Evolutionary conservation across 2,329 filamentous ascomycete species (phyloP).

Genomic region (Acephala macrosclerotiorum): DNA sequence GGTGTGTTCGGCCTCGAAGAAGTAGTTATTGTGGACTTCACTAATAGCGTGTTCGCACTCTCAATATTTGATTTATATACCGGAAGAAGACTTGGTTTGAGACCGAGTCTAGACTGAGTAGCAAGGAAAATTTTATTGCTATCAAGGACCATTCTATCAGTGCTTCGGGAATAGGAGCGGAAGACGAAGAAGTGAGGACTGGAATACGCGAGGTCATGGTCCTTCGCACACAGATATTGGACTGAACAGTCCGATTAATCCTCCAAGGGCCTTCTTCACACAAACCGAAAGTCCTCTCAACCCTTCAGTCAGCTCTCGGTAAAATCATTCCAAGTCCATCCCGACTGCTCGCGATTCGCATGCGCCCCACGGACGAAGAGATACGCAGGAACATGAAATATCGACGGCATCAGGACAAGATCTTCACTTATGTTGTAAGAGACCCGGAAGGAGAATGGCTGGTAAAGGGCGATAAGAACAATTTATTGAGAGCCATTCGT

Average conservation of each 20-base stretch:
- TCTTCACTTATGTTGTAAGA: neutral
- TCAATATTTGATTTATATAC: slow-evolving; percentile 12
- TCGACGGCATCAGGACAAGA: neutral
- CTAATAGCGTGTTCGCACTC: slow-evolving; percentile 8
- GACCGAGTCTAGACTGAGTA: neutral
- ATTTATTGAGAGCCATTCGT: slow-evolving; percentile 9
- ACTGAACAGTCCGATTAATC: slow-evolving; percentile 9
- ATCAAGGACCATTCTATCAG: neutral
- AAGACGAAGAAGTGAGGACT: neutral
- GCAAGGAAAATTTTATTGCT: slow-evolving; percentile 1
- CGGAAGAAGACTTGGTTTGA: slow-evolving; percentile 8
- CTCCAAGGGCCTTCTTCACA: neutral
- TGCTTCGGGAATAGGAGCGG: neutral
- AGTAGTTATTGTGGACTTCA: slow-evolving; percentile 6
- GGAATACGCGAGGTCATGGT: slow-evolving; percentile 7
- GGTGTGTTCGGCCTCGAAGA: slow-evolving; percentile 16
- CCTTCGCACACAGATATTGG: neutral
- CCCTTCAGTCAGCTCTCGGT: slow-evolving; percentile 10
- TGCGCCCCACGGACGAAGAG: slow-evolving; percentile 11
- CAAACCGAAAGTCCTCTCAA: slow-evolving; percentile 1
- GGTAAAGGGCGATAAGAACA: slow-evolving; percentile 14
- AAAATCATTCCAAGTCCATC: neutral
- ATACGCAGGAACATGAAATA: neutral
- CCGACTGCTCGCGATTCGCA: neutral
- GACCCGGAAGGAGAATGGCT: neutral